These are phyloP conservation scores for Penicillium sp. DNA, from an alignment of 2,329 filamentous ascomycete species.

Conservation along the genomic window DNA sequence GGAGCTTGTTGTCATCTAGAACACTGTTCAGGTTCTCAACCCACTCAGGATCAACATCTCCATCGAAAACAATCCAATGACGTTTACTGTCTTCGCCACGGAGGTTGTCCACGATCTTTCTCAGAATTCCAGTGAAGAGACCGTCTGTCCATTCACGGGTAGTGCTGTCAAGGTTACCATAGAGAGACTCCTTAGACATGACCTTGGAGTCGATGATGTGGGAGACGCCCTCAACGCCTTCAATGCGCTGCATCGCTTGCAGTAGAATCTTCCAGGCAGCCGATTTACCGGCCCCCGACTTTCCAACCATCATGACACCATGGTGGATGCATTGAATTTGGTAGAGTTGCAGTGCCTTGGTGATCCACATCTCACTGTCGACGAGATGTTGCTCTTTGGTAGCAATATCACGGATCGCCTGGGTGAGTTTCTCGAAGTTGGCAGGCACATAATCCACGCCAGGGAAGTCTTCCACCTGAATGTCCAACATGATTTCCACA, in stretches of 20 bases:
- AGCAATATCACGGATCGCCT: conserved; percentile 79
- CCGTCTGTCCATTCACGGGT: conserved; percentile 99
- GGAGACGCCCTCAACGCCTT: conserved; percentile 88
- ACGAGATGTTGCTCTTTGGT: conserved; percentile 76
- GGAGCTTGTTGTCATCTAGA: conserved; percentile 95
- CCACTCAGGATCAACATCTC: conserved; percentile 98
- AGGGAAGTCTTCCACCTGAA: conserved; percentile 85
- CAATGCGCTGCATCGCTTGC: conserved; percentile 85
- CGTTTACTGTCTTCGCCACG: conserved; percentile 95
- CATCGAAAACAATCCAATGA: conserved; percentile 99
- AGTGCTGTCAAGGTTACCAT: conserved; percentile 92
- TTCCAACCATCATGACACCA: conserved; percentile 99
- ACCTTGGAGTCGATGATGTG: conserved; percentile 99
- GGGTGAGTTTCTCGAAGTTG: conserved; percentile 74
- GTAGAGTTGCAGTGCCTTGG: conserved; percentile 92
- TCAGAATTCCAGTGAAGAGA: conserved; percentile 93
- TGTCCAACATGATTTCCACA: conserved; percentile 80
- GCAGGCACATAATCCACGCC: conserved; percentile 91
- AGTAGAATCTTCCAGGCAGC: conserved; percentile 90
- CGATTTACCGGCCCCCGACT: conserved; percentile 96
- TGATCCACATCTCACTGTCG: conserved; percentile 93
- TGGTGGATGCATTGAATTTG: conserved; percentile 98
- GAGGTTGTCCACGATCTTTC: conserved; percentile 98
- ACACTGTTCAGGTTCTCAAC: conserved; percentile 99
- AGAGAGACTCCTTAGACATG: conserved; percentile 98